A percentile compares a stretch with the other conserved stretches of the same genome.
These are phyloP conservation scores for Claviceps sp. DNA, from an alignment of 2,329 filamentous ascomycete genomes.

Conservation along the genomic window DNA sequence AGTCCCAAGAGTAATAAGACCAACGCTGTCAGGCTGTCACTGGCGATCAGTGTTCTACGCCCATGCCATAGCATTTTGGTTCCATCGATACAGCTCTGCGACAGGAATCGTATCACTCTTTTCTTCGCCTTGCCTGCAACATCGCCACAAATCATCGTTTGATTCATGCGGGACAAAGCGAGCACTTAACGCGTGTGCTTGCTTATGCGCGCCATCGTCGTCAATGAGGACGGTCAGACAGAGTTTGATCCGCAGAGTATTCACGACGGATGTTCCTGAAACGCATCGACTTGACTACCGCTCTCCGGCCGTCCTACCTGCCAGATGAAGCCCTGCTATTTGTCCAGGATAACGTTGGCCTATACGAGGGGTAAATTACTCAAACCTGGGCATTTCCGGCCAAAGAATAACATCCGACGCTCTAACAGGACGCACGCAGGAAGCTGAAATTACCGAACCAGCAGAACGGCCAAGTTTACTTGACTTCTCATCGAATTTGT, in stretches of 20 bases:
- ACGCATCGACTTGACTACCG: conserved; percentile 88
- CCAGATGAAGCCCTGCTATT: conserved; percentile 91
- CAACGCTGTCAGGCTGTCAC: no score
- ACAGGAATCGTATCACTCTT: neutral
- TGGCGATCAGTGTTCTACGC: neutral
- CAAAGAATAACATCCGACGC: neutral
- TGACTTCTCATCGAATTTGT: conserved; percentile 90
- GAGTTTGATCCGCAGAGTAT: neutral
- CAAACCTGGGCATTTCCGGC: conserved; percentile 7
- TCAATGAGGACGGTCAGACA: neutral
- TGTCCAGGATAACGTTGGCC: conserved; percentile 91
- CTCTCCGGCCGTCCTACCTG: conserved; percentile 80
- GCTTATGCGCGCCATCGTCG: neutral
- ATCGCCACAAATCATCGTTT: neutral
- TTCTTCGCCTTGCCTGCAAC: neutral
- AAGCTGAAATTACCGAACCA: conserved; percentile 92
- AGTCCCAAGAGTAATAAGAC: no score
- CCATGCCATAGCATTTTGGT: neutral
- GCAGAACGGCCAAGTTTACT: conserved; percentile 89
- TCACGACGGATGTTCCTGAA: conserved; percentile 89
- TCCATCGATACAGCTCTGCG: neutral
- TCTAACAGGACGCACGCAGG: conserved; percentile 31
- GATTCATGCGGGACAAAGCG: neutral
- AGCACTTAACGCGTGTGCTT: neutral
- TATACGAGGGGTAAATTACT: conserved; percentile 78